Evolutionary conservation across 441 rosid species (phyloP).

Genomic region (Populus hybrid): DNA sequence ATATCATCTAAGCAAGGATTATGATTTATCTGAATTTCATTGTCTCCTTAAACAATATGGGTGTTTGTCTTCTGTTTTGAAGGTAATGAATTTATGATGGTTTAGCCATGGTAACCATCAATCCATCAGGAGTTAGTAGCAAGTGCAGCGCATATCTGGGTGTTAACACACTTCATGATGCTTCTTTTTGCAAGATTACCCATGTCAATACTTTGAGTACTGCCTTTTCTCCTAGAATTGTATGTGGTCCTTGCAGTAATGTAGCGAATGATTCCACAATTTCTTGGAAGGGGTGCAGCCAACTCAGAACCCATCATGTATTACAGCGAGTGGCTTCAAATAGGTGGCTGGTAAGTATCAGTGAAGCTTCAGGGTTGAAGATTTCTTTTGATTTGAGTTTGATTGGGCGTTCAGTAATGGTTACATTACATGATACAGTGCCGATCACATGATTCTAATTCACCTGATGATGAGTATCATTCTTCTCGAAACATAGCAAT

Average conservation of each 20-base stretch:
- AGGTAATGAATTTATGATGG: too few species aligned
- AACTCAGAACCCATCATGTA: constrained; percentile 29
- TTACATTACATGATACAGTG: constrained; percentile 37
- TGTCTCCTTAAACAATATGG: background rate
- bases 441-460: constrained; percentile 43
- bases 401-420: background rate
- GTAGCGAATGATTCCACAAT: constrained; percentile 30
- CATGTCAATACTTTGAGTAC: constrained; percentile 26
- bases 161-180: too few species aligned
- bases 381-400: background rate
- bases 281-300: constrained; percentile 34
- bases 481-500: constrained; percentile 84
- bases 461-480: constrained; percentile 76
- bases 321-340: constrained; percentile 31
- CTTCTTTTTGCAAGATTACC: too few species aligned
- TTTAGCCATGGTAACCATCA: constrained; percentile 9
- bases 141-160: too few species aligned
- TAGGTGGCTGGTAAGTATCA: constrained; percentile 55
- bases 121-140: too few species aligned
- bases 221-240: constrained; percentile 26
- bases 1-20: too few species aligned
- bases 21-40: too few species aligned
- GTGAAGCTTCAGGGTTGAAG: background rate
- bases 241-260: constrained; percentile 26
- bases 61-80: background rate